Conservation (phyloP, 1,284 basidiomycete species). For the Heterobasidion parviporum region DNA sequence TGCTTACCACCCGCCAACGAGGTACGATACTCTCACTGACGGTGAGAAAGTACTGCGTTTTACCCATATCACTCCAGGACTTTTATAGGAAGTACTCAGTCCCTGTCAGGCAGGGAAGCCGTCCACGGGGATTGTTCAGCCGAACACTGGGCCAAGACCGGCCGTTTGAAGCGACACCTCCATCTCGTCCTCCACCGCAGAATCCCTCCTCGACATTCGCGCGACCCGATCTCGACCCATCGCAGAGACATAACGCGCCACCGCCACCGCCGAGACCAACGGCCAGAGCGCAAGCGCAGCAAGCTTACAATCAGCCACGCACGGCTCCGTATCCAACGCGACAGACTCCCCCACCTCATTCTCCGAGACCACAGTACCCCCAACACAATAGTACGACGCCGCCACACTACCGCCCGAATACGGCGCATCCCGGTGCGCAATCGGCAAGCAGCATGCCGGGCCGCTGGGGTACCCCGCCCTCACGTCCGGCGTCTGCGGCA, state of each 20-base stretch:
- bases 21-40: conserved; percentile 20
- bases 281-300: conserved; percentile 8
- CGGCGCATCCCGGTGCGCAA: not conserved
- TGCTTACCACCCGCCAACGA: conserved; percentile 39
- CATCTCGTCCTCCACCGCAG: conserved; percentile 14
- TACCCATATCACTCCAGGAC: conserved; percentile 18
- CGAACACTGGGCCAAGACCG: conserved; percentile 22
- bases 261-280: conserved; percentile 1
- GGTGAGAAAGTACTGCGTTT: conserved; percentile 5
- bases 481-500: conserved; percentile 16
- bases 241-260: conserved; percentile 11
- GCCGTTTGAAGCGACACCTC: conserved; percentile 16
- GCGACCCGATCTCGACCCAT: conserved; percentile 31
- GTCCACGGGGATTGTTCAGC: conserved; percentile 47
- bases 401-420: conserved; percentile 13
- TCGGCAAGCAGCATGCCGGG: not conserved
- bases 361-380: conserved; percentile 9
- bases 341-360: conserved; percentile 16
- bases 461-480: conserved; percentile 11
- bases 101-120: conserved; percentile 37
- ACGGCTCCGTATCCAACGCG: conserved; percentile 11
- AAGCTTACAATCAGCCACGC: conserved; percentile 2
- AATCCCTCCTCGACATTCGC: conserved; percentile 23
- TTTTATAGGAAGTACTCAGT: conserved; percentile 61
- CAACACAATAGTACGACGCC: conserved; percentile 5